Conservation (phyloP, 768 basidiomycete genomes). For the Collybiopsis confluens region DNA sequence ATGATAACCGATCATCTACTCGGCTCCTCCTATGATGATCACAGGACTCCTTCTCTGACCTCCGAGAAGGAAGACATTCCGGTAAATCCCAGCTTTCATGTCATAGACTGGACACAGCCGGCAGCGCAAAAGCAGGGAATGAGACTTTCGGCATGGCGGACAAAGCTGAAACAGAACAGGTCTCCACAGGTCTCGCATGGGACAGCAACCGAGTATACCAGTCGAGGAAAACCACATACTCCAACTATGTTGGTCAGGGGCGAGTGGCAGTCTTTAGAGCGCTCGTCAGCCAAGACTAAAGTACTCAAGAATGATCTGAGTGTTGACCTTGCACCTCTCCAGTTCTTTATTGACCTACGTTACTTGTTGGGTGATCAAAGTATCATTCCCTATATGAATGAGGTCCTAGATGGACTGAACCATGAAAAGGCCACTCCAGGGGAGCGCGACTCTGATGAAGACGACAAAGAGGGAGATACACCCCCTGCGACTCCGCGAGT, state of each 20-base stretch:
- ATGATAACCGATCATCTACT: constrained; percentile 74
- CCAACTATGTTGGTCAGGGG: not conserved
- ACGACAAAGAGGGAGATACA: constrained; percentile 29
- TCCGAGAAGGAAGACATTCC: constrained; percentile 16
- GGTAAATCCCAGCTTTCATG: constrained; percentile 50
- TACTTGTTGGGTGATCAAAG: constrained; percentile 33
- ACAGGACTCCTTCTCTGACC: constrained; percentile 35
- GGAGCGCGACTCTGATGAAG: constrained; percentile 13
- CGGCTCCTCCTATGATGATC: constrained; percentile 48
- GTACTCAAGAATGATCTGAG: constrained; percentile 26
- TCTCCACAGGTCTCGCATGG: constrained; percentile 14
- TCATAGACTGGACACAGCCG: constrained; percentile 59
- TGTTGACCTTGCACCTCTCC: constrained; percentile 56
- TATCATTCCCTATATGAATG: constrained; percentile 46
- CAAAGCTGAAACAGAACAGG: constrained; percentile 29
- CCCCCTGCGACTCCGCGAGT: constrained; percentile 34
- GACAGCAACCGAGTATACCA: constrained; percentile 8
- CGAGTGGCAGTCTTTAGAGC: constrained; percentile 10
- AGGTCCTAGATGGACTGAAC: constrained; percentile 17
- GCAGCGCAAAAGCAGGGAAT: constrained; percentile 36
- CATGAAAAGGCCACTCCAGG: constrained; percentile 10
- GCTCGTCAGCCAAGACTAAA: constrained; percentile 14
- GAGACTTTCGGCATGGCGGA: constrained; percentile 63
- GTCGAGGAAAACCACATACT: not conserved
- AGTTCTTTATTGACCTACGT: constrained; percentile 71